Conservation (phyloP, 495 filamentous ascomycete genomes). For the Tuber umbilicatum region DNA sequence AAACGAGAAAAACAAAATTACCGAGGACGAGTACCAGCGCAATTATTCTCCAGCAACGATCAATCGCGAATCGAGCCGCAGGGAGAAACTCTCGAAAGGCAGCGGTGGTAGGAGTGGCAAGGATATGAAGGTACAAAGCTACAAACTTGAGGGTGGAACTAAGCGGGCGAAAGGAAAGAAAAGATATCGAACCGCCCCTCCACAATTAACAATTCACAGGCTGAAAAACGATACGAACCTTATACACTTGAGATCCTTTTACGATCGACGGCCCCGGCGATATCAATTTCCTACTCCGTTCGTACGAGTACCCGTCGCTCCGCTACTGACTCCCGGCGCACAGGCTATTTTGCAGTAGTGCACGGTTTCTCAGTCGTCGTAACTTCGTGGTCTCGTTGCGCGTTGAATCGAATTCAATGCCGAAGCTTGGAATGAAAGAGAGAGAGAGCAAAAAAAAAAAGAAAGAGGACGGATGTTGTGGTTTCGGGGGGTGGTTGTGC, state of each 20-base stretch:
- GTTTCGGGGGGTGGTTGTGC: not conserved
- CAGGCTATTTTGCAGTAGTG: not conserved
- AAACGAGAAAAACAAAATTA: not conserved
- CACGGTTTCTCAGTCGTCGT: not conserved
- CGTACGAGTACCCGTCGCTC: not conserved
- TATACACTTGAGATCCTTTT: not conserved
- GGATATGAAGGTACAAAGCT: not conserved
- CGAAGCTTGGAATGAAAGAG: not conserved
- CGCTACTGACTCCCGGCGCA: not conserved
- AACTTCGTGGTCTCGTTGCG: constrained; percentile 1
- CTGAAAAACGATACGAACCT: not conserved
- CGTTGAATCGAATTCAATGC: not conserved
- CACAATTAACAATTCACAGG: not conserved
- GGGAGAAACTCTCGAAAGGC: not conserved
- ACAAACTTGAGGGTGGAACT: not conserved
- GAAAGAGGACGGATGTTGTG: not conserved
- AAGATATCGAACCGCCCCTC: not conserved
- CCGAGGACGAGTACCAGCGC: not conserved
- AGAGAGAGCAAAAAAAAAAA: not conserved
- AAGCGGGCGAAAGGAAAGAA: not conserved
- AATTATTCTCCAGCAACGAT: not conserved
- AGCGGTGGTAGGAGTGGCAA: not conserved
- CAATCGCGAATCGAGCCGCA: not conserved
- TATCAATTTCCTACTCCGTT: not conserved
- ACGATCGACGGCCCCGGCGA: not conserved